Evolutionary conservation across 106 monocot genomes (phyloP), one percentile per base, ranked within the genome.

Genomic region (Gastrodia elata): DNA sequence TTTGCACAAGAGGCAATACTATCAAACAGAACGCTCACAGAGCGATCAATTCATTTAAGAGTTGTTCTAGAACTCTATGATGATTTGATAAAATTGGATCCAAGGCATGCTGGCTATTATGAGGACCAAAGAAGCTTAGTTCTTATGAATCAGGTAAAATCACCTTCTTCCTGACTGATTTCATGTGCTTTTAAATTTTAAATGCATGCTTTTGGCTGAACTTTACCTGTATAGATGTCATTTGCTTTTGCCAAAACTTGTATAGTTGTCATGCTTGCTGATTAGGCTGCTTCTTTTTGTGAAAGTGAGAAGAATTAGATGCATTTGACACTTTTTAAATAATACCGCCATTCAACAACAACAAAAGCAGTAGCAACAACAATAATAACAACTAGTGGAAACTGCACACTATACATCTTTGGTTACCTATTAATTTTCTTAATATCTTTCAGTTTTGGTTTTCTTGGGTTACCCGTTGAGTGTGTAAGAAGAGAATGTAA

Each of bases 41-140:
- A 70, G 70, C 84, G 71, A 48, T 79, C 65, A 48, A 43, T 10
- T 25, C 73, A 81, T 76, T 82, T 55, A 80, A 83, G 76, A 46
- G 86, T 90, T 77, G 80, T 74, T 40, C 76, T 99, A 67, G 39
- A 83, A 44, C 77, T 88, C 39, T 89, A 80, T 73, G 73, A 87
- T 68, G 93, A 94, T 26, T 81, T 99, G 78, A 79, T 93, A 55
- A 76, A 79, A 72, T 70, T 87, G 61, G 93, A 93, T 81, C 88
- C 88, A 57, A 70, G 82, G 39, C 98, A 98, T 84, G 77, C 78
- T 65, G 43, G 82, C 77, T 98, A 87, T 74, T 93, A 93, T 75
- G 84, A 85, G 80, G 93, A 98, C 49, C 75, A 87, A 46, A 80
- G 77, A 58, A 98, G 98, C 68, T 64, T 93, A 68, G 82, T 90